Evolutionary conservation across 345 rosid genomes (phyloP).

Genomic region (Salix suchowensis): DNA sequence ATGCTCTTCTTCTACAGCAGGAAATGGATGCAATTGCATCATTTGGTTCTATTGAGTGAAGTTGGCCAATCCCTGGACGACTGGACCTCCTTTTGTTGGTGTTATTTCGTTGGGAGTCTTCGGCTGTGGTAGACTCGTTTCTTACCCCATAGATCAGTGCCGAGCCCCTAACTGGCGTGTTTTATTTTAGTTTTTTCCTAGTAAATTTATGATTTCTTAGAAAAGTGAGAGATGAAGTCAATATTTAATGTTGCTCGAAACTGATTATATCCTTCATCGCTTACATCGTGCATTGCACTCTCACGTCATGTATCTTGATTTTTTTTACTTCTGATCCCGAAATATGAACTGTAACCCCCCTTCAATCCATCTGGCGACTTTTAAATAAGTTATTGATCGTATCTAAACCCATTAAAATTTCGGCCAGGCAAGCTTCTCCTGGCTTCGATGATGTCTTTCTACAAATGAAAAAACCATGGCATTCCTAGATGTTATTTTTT

Average conservation of each 20-base stretch:
- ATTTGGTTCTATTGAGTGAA: constrained; percentile 49
- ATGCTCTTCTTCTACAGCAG: constrained; percentile 82
- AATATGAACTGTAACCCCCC: too few relatives aligned
- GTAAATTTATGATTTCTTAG: too few relatives aligned
- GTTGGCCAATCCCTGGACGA: neutral
- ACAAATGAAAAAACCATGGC: neutral
- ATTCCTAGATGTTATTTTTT: neutral
- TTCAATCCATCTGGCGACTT: too few relatives aligned
- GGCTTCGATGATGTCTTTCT: neutral
- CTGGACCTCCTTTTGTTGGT: neutral
- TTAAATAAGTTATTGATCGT: too few relatives aligned
- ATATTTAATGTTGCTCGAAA: too few relatives aligned
- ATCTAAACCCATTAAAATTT: neutral
- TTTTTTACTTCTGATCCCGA: neutral
- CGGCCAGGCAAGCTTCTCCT: neutral
- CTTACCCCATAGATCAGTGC: too few relatives aligned
- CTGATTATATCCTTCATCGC: neutral
- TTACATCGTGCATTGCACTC: neutral
- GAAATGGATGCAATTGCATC: constrained; percentile 94
- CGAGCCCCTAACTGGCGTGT: too few relatives aligned
- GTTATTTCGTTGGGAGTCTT: too few relatives aligned
- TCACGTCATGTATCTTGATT: neutral
- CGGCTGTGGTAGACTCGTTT: neutral
- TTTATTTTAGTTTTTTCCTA: too few relatives aligned
- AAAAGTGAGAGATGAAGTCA: too few relatives aligned